Evolutionary conservation across 1,284 basidiomycete species (phyloP).

Genomic region (Sphagnurus paluster): DNA sequence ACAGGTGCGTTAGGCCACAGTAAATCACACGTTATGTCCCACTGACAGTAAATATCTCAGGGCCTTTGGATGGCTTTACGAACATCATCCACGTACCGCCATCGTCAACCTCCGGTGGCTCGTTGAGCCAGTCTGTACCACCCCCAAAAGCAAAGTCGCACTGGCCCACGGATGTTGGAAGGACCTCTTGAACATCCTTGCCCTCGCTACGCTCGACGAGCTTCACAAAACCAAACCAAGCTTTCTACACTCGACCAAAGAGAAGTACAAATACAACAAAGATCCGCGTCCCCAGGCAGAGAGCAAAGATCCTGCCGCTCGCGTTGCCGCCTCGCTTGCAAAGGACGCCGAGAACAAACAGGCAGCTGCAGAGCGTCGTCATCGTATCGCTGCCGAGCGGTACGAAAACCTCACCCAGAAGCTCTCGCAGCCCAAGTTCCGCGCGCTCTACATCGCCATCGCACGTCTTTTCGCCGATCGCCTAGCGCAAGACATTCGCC

Average conservation of each 20-base stretch:
- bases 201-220: slow-evolving; percentile 50
- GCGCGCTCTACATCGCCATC: slow-evolving; percentile 61
- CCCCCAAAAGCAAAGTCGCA: slow-evolving; percentile 24
- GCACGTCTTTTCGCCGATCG: slow-evolving; percentile 58
- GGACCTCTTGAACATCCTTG: slow-evolving; percentile 63
- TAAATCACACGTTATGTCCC: neutral
- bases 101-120: slow-evolving; percentile 54
- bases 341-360: slow-evolving; percentile 16
- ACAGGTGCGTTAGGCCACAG: slow-evolving; percentile 31
- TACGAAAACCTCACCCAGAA: slow-evolving; percentile 41
- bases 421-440: slow-evolving; percentile 28
- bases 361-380: slow-evolving; percentile 21
- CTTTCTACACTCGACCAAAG: slow-evolving; percentile 34
- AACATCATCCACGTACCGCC: slow-evolving; percentile 65
- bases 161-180: slow-evolving; percentile 67
- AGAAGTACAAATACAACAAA: neutral
- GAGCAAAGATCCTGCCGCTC: slow-evolving; percentile 6
- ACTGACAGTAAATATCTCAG: slow-evolving; percentile 26
- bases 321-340: slow-evolving; percentile 20
- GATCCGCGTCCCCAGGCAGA: neutral
- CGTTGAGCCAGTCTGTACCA: slow-evolving; percentile 46
- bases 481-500: slow-evolving; percentile 46
- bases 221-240: slow-evolving; percentile 42
- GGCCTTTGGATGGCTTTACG: slow-evolving; percentile 63
- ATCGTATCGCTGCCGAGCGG: slow-evolving; percentile 14